Conservation (phyloP, 2,329 filamentous ascomycete species). For the Chaetomium sp. region DNA sequence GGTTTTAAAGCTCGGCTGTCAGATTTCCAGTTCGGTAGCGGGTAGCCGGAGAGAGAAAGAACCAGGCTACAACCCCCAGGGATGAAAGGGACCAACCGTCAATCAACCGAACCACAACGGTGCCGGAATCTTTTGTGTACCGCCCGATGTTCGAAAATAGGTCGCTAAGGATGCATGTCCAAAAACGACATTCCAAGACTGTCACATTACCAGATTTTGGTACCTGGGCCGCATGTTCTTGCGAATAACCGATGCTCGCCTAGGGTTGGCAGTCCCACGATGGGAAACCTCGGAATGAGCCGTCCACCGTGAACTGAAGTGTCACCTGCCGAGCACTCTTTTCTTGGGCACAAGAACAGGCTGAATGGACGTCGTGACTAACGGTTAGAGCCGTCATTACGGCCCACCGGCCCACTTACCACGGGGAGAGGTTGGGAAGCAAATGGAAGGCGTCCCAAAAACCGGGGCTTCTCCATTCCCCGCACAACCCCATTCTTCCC, state of each 20-base stretch:
- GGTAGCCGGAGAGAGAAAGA: too few relatives aligned
- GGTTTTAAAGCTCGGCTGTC: too few relatives aligned
- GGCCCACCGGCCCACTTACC: neutral
- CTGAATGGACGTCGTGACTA: conserved; percentile 10
- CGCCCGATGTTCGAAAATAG: neutral
- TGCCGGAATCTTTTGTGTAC: neutral
- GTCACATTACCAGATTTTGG: neutral
- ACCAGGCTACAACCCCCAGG: too few relatives aligned
- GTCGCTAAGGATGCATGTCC: neutral
- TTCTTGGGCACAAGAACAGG: conserved; percentile 3
- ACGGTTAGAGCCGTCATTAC: conserved; percentile 5
- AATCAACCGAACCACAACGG: neutral
- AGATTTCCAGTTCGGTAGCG: too few relatives aligned
- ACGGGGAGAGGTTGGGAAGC: neutral
- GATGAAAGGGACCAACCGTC: too few relatives aligned
- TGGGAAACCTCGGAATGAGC: neutral
- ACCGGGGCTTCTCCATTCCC: conserved; percentile 6
- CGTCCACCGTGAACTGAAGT: neutral
- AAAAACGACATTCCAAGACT: neutral
- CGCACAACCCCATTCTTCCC: conserved; percentile 11
- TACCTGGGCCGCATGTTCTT: neutral
- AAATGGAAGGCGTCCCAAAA: neutral
- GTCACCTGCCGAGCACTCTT: neutral
- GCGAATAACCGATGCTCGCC: neutral
- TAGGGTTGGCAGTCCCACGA: neutral